Conservation (phyloP, 495 filamentous ascomycete species). For the Staphylotrichum tortipilum region DNA sequence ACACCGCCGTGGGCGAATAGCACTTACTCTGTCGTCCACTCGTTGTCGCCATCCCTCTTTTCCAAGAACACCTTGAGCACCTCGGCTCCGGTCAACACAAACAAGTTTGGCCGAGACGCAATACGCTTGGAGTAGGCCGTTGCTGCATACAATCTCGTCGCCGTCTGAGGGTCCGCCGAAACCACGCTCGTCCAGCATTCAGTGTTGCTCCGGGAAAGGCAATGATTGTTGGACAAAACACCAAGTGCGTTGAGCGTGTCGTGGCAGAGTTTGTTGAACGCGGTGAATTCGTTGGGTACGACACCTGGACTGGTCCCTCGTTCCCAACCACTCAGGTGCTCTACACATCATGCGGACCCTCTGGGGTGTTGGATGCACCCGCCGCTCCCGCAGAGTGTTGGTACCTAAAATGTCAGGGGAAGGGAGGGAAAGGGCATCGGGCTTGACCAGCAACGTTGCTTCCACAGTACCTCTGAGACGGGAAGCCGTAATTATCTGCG, state of each 20-base stretch:
- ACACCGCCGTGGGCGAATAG: constrained; percentile 30
- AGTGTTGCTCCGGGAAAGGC: constrained; percentile 35
- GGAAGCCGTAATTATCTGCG: too few species aligned
- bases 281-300: constrained; percentile 34
- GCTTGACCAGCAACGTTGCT: too few species aligned
- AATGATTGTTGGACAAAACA: constrained; percentile 30
- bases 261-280: constrained; percentile 42
- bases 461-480: too few species aligned
- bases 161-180: constrained; percentile 28
- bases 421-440: too few species aligned
- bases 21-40: constrained; percentile 36
- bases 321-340: constrained; percentile 36
- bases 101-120: constrained; percentile 32
- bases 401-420: too few species aligned
- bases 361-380: too few species aligned
- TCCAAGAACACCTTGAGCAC: constrained; percentile 31
- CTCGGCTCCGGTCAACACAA: constrained; percentile 32
- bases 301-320: constrained; percentile 36
- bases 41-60: background rate
- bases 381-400: too few species aligned
- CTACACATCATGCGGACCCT: too few species aligned
- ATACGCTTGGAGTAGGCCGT: constrained; percentile 32
- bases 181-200: constrained; percentile 40
- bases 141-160: constrained; percentile 41
- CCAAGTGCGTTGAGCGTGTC: constrained; percentile 34